A percentile compares a stretch with the other conserved stretches of the same genome.
Evolutionary conservation across 805 yeast species (phyloP).

Genomic region (Kurtzmaniella cleridarum): DNA sequence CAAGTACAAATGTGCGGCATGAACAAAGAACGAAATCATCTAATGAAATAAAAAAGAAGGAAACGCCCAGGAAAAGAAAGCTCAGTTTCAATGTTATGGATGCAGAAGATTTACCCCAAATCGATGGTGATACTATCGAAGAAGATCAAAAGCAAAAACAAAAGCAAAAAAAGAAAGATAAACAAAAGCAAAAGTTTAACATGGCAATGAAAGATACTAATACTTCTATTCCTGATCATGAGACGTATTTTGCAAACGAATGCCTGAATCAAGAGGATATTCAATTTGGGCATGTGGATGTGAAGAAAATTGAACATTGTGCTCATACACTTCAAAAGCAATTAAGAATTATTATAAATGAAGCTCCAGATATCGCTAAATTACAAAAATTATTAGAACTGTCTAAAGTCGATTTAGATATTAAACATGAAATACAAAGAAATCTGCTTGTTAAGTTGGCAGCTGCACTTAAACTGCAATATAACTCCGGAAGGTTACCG

Average conservation of each 20-base stretch:
- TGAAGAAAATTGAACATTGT: conserved; percentile 35
- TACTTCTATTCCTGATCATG: no score
- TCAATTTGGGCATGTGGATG: conserved; percentile 28
- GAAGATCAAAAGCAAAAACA: not conserved
- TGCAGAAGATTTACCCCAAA: no score
- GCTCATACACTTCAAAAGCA: conserved; percentile 44
- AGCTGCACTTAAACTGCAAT: conserved; percentile 50
- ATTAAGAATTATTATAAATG: conserved; percentile 43
- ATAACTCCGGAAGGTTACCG: conserved; percentile 42
- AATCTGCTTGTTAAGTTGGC: conserved; percentile 56
- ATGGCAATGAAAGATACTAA: not conserved
- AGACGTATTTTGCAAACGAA: not conserved
- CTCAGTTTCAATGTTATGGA: no score
- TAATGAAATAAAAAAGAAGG: no score
- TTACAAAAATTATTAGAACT: conserved; percentile 27
- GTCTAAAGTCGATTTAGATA: conserved; percentile 33
- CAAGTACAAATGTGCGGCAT: no score
- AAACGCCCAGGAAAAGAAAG: no score
- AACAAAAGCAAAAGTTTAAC: not conserved
- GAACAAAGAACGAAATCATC: no score
- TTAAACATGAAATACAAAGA: conserved; percentile 46
- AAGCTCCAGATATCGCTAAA: conserved; percentile 51
- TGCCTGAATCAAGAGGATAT: not conserved
- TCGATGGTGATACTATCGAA: no score
- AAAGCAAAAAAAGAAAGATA: not conserved